Base-by-base conservation (phyloP, 108 stramenopile genomes). In the Fragilariopsis cylindrus region DNA sequence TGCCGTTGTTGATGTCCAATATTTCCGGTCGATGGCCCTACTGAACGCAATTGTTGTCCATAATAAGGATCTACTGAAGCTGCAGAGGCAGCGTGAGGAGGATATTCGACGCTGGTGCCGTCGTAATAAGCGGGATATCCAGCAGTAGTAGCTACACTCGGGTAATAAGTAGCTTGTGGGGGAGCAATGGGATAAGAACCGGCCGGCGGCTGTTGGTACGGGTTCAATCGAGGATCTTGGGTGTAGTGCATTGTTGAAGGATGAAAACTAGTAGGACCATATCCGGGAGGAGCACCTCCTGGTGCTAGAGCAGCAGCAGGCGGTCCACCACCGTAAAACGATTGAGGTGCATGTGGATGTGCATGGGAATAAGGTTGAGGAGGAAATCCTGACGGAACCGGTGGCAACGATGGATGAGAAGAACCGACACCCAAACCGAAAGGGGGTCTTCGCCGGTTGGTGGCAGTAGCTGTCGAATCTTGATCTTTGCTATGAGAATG, bases 321-420 rank as follows among this genome's bases (percentile, higher is more conserved):
- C n/a, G 40, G 62, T 44, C 13, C 62, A n/a, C 62, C 62, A 45
- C 62, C 62, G 46, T 63, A 63, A n/a, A 63, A 63, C 42, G 62
- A 43, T 15, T 42, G 62, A 3, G 40, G 43, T 9, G 43, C 62
- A 45, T 44, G 62, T 43, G 39, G 42, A 63, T 63, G 43, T 9
- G 43, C 46, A 45, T 44, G 62, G 16, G 40, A 15, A 63, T 63
- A 63, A 45, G 11, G 62, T 15, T 12, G 58, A 21, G 58, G 62
- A 63, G 42, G 43, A 45, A 63, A 63, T 6, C 62, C 62, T 4
- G 62, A 11, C 43, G 11, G 9, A 43, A 63, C 62, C n/a, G 19
- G 9, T 41, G 62, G 43, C 6, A 44, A 44, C 43, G 62, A 15
- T 30, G 30, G 30, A 30, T 30, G 30, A 30, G 30, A 30, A 30